Conservation (phyloP, 768 basidiomycete genomes). For the Serendipita sp. region DNA sequence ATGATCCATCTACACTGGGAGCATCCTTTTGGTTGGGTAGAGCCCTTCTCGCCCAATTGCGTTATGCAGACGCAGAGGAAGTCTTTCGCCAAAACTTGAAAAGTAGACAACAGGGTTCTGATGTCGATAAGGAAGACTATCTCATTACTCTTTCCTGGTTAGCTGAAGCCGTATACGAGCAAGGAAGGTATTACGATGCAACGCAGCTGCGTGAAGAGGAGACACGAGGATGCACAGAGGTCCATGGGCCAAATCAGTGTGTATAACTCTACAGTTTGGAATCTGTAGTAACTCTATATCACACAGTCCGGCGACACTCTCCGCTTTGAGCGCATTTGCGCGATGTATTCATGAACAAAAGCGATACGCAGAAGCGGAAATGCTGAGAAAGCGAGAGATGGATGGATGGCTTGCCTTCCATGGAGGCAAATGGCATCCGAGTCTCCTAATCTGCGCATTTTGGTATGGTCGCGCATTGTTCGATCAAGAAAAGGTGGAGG, state of each 20-base stretch:
- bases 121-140: background rate
- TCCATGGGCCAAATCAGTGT: no score
- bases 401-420: no score
- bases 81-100: background rate
- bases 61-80: background rate
- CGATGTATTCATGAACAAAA: background rate
- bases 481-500: no score
- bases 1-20: background rate
- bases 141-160: background rate
- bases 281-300: no score
- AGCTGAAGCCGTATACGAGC: background rate
- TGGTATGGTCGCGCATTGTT: no score
- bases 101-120: background rate
- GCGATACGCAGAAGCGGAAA: no score
- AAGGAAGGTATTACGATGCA: background rate
- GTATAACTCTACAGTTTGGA: no score
- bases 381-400: no score
- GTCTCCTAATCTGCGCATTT: no score
- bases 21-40: background rate
- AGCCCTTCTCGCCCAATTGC: background rate
- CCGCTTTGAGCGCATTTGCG: slow-evolving; percentile 3
- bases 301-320: background rate
- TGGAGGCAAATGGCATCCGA: no score
- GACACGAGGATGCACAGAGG: background rate
- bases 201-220: background rate